Evolutionary conservation across 2,329 filamentous ascomycete species (phyloP).

Genomic region (Daldinia sp.): DNA sequence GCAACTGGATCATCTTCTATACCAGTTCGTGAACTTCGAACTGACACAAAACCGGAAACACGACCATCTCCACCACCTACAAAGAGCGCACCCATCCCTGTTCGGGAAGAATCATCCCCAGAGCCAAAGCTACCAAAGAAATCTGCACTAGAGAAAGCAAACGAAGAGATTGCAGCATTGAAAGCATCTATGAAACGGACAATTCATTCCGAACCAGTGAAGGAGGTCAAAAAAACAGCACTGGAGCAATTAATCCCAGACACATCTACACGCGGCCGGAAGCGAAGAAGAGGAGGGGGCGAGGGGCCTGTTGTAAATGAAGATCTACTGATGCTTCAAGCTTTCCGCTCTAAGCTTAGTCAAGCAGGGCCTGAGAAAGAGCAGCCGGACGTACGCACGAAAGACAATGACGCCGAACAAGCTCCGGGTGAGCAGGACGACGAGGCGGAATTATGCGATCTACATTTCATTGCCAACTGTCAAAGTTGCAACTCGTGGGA

Average conservation of each 20-base stretch:
- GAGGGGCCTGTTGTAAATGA: conserved; percentile 64
- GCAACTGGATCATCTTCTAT: conserved; percentile 46
- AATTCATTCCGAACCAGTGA: conserved; percentile 61
- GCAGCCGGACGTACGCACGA: conserved; percentile 31
- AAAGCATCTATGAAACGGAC: conserved; percentile 85
- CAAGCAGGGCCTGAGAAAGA: conserved; percentile 56
- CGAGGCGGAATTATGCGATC: conserved; percentile 83
- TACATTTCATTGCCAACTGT: conserved; percentile 96
- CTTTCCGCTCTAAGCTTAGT: conserved; percentile 83
- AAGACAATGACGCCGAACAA: conserved; percentile 47
- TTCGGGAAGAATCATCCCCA: conserved; percentile 52
- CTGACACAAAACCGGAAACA: conserved; percentile 39
- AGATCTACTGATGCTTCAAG: conserved; percentile 79
- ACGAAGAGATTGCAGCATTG: conserved; percentile 82
- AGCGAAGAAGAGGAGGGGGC: conserved; percentile 72
- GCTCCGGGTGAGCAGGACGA: conserved; percentile 63
- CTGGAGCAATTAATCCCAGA: conserved; percentile 81
- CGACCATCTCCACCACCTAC: conserved; percentile 38
- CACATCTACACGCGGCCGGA: conserved; percentile 77
- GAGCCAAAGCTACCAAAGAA: conserved; percentile 55
- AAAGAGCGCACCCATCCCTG: conserved; percentile 43
- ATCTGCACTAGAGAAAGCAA: conserved; percentile 74
- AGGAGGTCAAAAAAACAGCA: conserved; percentile 73
- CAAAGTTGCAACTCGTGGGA: conserved; percentile 93
- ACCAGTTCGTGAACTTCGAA: conserved; percentile 48